Conservation (phyloP, 2,329 filamentous ascomycete genomes). For the Beauveria rudraprayagi region DNA sequence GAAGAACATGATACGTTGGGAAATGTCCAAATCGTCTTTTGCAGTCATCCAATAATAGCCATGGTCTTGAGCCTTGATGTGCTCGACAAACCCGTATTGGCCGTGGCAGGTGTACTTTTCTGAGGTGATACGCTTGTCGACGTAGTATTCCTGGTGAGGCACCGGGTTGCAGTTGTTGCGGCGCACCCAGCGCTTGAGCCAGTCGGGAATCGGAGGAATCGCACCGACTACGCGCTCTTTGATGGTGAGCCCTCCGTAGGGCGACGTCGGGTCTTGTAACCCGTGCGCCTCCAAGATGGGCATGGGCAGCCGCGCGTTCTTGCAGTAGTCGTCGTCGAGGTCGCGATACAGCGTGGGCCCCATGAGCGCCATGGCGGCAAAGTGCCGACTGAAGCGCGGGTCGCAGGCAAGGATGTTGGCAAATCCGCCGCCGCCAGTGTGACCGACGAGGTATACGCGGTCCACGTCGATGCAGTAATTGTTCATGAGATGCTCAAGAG, state of each 20-base stretch:
- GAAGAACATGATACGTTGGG: background rate
- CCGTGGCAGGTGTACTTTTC: slow-evolving; percentile 4
- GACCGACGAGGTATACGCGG: slow-evolving; percentile 30
- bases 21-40: background rate
- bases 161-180: slow-evolving; percentile 8
- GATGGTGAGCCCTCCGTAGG: slow-evolving; percentile 27
- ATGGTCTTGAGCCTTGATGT: background rate
- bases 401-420: slow-evolving; percentile 31
- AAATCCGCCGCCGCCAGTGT: slow-evolving; percentile 34
- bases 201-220: background rate
- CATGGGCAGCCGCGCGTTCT: slow-evolving; percentile 24
- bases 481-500: slow-evolving; percentile 28
- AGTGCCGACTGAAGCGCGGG: slow-evolving; percentile 22
- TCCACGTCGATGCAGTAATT: slow-evolving; percentile 29
- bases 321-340: slow-evolving; percentile 22
- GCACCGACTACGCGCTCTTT: slow-evolving; percentile 14
- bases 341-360: slow-evolving; percentile 13
- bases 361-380: slow-evolving; percentile 31
- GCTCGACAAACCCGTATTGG: background rate
- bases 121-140: background rate
- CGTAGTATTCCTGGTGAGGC: background rate
- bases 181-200: background rate
- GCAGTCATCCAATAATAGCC: background rate
- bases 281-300: slow-evolving; percentile 43
- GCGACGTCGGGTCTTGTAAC: slow-evolving; percentile 34